These are phyloP conservation scores for Acer saccharum DNA, from an alignment of 345 rosid species.

Conservation along the genomic window DNA sequence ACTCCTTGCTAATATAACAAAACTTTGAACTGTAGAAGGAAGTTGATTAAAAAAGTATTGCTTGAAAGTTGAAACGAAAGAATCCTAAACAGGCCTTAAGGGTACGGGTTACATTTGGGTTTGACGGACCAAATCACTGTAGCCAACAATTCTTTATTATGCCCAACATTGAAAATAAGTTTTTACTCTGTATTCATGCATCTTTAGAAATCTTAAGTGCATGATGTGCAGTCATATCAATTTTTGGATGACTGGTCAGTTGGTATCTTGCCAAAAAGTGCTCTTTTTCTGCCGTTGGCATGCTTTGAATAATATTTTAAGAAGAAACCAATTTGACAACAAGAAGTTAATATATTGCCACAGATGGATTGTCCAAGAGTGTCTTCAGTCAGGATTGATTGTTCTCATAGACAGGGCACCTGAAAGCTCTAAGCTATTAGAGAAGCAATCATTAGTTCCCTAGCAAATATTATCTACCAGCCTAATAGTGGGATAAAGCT, in stretches of 20 bases:
- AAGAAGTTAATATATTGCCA: background rate
- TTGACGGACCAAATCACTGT: background rate
- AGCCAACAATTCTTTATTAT: background rate
- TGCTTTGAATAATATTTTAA: background rate
- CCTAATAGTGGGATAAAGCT: background rate
- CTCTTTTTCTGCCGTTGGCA: background rate
- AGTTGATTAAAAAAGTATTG: background rate
- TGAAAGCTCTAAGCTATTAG: background rate
- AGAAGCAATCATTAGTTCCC: background rate
- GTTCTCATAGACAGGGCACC: background rate
- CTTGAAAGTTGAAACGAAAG: background rate
- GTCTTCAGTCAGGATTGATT: background rate
- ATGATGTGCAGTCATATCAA: background rate
- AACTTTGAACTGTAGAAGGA: background rate
- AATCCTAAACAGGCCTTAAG: background rate
- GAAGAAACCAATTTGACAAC: background rate
- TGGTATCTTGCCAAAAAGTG: background rate
- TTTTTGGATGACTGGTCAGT: background rate
- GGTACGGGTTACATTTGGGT: background rate
- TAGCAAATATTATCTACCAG: background rate
- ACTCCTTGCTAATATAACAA: background rate
- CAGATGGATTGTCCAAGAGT: constrained; percentile 1
- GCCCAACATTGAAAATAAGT: background rate
- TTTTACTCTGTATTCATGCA: background rate
- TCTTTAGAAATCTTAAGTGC: background rate